Evolutionary conservation across 495 filamentous ascomycete genomes (phyloP), one percentile per base, ranked within the genome.

Genomic region (Copromyces sp.): DNA sequence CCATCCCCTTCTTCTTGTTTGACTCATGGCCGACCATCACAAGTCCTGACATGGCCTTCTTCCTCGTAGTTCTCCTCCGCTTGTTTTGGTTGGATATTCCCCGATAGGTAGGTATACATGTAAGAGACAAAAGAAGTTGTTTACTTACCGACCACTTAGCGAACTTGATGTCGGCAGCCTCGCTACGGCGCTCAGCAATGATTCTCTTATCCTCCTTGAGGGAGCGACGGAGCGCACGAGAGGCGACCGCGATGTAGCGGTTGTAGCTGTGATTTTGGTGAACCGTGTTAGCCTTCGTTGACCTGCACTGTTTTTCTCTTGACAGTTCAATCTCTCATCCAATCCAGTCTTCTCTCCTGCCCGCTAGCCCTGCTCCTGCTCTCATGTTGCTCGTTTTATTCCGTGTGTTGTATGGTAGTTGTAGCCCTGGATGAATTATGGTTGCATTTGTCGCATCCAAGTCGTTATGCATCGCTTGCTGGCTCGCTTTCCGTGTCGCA

Each of bases 71-170:
- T 45, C 4, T 38, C 17, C 32, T 74, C 53, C 68, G 37, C 70
- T 11, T 69, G 17, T 75, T 71, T 71, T 45, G 69, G n/a, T 70
- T 17, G 41, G 35, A 45, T 14, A 38, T 20, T 37, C 41, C 9
- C 32, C 37, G 11, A 11, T 37, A 42, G 9, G 8, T 3, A n/a
- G n/a, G n/a, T n/a, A n/a, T n/a, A n/a, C n/a, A 45, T 1, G 2
- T n/a, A 45, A 17, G 7, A 17, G 32, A n/a, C 11, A 71, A 59
- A 16, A 17, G 0, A 73, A 16, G 20, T 39, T 29, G 59, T 20
- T 39, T 74, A 90, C 92, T 89, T 80, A 99, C 95, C 89, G 93
- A 87, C 95, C 95, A 99, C 88, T 96, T 97, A 72, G 95, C 90
- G 78, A 97, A 97, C 84, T 90, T 90, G 73, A 99, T 84, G 45